Evolutionary conservation across 2,329 filamentous ascomycete species (phyloP).

Genomic region (Zasmidium citrigriseum): DNA sequence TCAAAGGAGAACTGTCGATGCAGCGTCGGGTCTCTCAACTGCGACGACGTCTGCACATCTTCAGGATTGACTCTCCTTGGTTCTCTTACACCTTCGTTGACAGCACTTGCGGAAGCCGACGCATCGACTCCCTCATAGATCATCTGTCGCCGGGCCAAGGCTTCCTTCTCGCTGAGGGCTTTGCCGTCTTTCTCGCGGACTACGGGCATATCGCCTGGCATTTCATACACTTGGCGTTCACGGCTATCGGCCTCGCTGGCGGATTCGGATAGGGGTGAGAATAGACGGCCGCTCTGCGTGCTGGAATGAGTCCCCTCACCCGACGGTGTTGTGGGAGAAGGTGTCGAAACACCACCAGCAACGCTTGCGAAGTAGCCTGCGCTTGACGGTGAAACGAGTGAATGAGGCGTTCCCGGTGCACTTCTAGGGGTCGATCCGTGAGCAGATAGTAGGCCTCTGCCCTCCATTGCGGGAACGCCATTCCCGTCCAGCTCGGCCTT

Average conservation of each 20-base stretch:
- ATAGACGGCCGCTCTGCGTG: constrained; percentile 20
- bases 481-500: constrained; percentile 48
- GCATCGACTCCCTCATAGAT: constrained; percentile 48
- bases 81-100: constrained; percentile 14
- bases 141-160: constrained; percentile 46
- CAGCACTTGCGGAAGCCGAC: constrained; percentile 11
- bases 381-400: constrained; percentile 6
- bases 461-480: constrained; percentile 17
- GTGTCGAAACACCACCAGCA: constrained; percentile 12
- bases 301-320: constrained; percentile 31
- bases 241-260: constrained; percentile 32
- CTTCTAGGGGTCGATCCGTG: constrained; percentile 12
- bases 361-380: constrained; percentile 16
- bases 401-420: constrained; percentile 13
- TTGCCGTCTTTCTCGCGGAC: constrained; percentile 52
- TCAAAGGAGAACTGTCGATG: constrained; percentile 30
- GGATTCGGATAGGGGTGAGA: constrained; percentile 24
- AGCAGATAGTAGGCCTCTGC: constrained; percentile 23
- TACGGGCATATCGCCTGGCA: constrained; percentile 57
- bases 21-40: constrained; percentile 14
- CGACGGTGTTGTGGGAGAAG: constrained; percentile 19
- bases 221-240: constrained; percentile 44
- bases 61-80: constrained; percentile 26
- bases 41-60: constrained; percentile 18
- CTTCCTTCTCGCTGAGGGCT: constrained; percentile 51